phyloP scores from a whole-genome alignment of 1,284 basidiomycete genomes.

The Papiliotrema fonsecae region DNA sequence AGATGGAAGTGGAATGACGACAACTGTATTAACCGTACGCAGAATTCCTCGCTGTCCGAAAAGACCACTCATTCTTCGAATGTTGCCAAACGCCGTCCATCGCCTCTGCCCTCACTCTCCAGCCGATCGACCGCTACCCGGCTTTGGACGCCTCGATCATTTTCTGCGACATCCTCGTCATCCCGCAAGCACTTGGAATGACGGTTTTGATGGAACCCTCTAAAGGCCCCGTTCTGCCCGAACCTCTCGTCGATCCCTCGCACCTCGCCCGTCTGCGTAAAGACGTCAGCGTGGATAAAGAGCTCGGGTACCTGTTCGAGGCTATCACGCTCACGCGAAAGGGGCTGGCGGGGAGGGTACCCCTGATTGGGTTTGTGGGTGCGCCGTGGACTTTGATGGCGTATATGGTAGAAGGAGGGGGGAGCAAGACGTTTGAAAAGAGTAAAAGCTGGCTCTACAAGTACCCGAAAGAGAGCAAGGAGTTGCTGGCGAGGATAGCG shows the following conservation, averaged over 20 bases:
- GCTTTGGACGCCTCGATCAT: constrained; percentile 91
- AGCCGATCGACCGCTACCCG: constrained; percentile 80
- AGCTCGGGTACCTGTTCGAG: constrained; percentile 84
- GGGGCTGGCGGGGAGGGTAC: constrained; percentile 75
- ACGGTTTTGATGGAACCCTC: constrained; percentile 84
- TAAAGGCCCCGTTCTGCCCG: constrained; percentile 72
- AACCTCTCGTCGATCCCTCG: constrained; percentile 69
- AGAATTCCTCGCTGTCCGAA: constrained; percentile 83
- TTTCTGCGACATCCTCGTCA: constrained; percentile 92
- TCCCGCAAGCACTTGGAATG: constrained; percentile 94
- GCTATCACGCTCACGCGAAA: constrained; percentile 78
- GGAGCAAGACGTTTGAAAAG: constrained; percentile 79
- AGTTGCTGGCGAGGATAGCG: constrained; percentile 69
- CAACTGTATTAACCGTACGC: no score
- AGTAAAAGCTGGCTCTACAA: constrained; percentile 89
- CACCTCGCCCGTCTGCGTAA: constrained; percentile 62
- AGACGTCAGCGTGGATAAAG: constrained; percentile 69
- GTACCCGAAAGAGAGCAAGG: constrained; percentile 74
- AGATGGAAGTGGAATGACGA: no score
- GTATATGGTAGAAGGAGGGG: constrained; percentile 95
- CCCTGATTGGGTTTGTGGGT: constrained; percentile 90
- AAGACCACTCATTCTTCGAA: constrained; percentile 85
- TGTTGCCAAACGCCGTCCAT: constrained; percentile 82
- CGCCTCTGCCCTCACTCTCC: constrained; percentile 79
- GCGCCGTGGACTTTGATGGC: constrained; percentile 95